These are phyloP conservation scores for Castanea sativa DNA, from an alignment of 306 rosid species.

Conservation along the genomic window DNA sequence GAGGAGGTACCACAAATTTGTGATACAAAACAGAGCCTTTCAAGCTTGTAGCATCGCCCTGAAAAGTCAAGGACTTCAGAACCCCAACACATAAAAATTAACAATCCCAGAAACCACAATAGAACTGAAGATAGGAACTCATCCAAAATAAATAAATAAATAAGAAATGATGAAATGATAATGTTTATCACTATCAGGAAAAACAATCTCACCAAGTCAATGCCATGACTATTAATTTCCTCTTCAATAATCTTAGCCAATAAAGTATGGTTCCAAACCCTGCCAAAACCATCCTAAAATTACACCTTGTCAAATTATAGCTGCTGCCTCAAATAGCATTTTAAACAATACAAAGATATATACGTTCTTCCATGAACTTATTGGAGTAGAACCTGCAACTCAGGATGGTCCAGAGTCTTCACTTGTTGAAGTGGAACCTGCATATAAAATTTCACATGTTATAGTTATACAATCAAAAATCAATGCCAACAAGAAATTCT, in stretches of 20 bases:
- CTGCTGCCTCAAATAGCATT: slow-evolving; percentile 8
- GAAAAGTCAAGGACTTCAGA: background rate
- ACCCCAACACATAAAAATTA: slow-evolving; percentile 4
- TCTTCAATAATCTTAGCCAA: slow-evolving; percentile 55
- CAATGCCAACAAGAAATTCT: slow-evolving; percentile 6
- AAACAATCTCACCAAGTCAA: slow-evolving; percentile 57
- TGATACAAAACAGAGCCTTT: background rate
- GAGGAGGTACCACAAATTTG: background rate
- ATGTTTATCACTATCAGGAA: background rate
- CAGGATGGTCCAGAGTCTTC: slow-evolving; percentile 75
- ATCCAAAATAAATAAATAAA: background rate
- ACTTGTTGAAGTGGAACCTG: slow-evolving; percentile 72
- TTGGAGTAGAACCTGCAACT: slow-evolving; percentile 64
- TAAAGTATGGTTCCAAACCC: slow-evolving; percentile 65
- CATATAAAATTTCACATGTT: slow-evolving; percentile 20
- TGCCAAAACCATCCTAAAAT: slow-evolving; percentile 86
- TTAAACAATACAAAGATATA: slow-evolving; percentile 10
- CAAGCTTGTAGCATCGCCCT: slow-evolving; percentile 19
- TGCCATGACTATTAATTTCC: slow-evolving; percentile 42
- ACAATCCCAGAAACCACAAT: background rate
- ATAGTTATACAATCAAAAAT: slow-evolving; percentile 24
- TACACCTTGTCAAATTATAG: slow-evolving; percentile 21
- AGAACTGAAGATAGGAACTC: background rate
- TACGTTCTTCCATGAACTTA: slow-evolving; percentile 32
- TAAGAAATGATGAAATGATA: background rate